These are phyloP conservation scores for Moricandia arvensis DNA, from an alignment of 345 rosid species.

Conservation along the genomic window DNA sequence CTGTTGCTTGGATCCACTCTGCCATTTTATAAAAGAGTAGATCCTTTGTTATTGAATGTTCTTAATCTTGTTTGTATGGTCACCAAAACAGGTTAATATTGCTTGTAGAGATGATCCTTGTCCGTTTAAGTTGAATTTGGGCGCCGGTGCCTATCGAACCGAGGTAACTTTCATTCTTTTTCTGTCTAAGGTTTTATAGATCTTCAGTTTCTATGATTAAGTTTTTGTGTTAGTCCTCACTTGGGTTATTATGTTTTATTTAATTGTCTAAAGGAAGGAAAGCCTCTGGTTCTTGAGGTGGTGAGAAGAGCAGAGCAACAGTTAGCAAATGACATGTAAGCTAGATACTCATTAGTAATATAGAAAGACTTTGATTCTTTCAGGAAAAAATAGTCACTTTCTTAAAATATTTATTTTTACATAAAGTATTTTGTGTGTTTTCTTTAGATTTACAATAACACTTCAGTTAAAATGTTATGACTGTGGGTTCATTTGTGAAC, in stretches of 20 bases:
- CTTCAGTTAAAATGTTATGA: background rate
- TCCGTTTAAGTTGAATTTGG: slow-evolving; percentile 70
- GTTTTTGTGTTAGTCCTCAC: no score
- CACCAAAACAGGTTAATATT: slow-evolving; percentile 52
- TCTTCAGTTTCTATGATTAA: no score
- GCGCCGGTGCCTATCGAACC: slow-evolving; percentile 73
- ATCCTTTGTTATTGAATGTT: background rate
- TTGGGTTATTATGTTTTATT: no score
- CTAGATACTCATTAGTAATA: background rate
- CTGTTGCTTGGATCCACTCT: background rate
- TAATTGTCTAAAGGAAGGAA: slow-evolving; percentile 56
- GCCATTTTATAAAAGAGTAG: background rate
- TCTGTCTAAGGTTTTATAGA: no score
- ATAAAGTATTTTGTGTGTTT: background rate
- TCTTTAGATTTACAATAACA: background rate
- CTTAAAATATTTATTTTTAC: background rate
- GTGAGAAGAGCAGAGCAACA: slow-evolving; percentile 77
- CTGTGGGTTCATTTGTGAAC: background rate
- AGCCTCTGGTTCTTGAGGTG: slow-evolving; percentile 65
- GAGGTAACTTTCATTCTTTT: slow-evolving; percentile 45
- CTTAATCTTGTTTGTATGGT: background rate
- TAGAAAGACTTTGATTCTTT: background rate
- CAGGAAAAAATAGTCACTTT: background rate
- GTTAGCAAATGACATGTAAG: slow-evolving; percentile 62
- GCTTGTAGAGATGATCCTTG: slow-evolving; percentile 79